Evolutionary conservation across 202 grass and related monocot genomes (phyloP), one percentile per base, ranked within the genome.

Genomic region (Brachypodium distachyon): DNA sequence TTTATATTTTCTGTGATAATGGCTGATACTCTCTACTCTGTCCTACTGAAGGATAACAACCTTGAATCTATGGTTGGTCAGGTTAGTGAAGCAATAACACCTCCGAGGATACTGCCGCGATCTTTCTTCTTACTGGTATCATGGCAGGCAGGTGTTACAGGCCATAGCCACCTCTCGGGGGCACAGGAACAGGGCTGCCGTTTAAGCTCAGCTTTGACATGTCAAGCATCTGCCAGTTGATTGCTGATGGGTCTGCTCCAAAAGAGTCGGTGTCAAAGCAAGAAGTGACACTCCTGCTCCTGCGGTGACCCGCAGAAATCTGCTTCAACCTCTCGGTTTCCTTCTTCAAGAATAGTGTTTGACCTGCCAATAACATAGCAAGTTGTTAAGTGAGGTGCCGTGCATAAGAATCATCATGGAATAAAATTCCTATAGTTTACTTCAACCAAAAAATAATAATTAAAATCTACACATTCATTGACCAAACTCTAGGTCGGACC

Each of bases 141-240:
- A 43, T 19, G 58, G 58, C 1, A 19, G 25, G n/a, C 41, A 22
- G 41, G 3, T 58, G 33, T 81, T 79, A 89, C 32, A 73, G 77
- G 32, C 58, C 87, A 27, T 77, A 82, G 77, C 87, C 42, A 12
- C 72, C 59, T 67, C 87, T 89, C 0, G 50, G 82, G 23, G 69
- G 86, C 21, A 50, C 75, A 26, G 72, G 44, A 29, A 39, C 67
- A 31, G 57, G 44, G 19, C 64, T 72, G 54, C 81, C 87, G 0
- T 87, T 88, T 74, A 99, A 81, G 81, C 34, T 91, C 44, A 96
- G 80, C 76, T 87, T 96, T 23, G 82, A 72, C 80, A 95, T 82
- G 80, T 98, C 89, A 75, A 90, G 72, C 76, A 84, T 91, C 83
- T 96, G 90, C 96, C 90, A 96, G 10, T 83, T 89, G 39, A 84